phyloP scores from a whole-genome alignment of 202 grass and related monocot genomes.

The Zizania palustris region DNA sequence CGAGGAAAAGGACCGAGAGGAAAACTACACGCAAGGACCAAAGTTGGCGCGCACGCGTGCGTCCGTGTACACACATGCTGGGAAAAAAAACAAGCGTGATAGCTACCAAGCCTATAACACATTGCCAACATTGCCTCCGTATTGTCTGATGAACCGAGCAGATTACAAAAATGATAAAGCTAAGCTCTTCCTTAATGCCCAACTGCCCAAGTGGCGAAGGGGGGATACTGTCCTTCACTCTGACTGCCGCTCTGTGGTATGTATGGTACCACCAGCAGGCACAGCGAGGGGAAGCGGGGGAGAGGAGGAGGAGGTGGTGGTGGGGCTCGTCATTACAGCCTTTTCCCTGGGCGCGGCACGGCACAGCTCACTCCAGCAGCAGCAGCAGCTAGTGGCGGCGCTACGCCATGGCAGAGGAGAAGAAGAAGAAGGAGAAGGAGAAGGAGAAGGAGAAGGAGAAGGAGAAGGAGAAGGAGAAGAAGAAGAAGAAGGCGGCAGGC shows the following conservation, averaged over 20 bases:
- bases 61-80: constrained; percentile 30
- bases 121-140: constrained; percentile 26
- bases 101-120: background rate
- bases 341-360: constrained; percentile 36
- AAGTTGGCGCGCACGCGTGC: constrained; percentile 27
- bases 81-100: background rate
- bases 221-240: constrained; percentile 14
- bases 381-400: background rate
- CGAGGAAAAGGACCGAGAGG: constrained; percentile 31
- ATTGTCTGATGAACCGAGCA: constrained; percentile 38
- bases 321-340: constrained; percentile 44
- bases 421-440: constrained; percentile 35
- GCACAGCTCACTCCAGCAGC: constrained; percentile 42
- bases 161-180: constrained; percentile 44
- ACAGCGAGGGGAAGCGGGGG: constrained; percentile 6
- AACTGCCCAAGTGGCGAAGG: constrained; percentile 24
- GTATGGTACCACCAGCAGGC: constrained; percentile 46
- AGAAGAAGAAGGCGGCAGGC: constrained; percentile 39
- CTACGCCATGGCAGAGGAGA: constrained; percentile 66
- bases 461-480: constrained; percentile 33
- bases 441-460: constrained; percentile 41
- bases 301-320: background rate
- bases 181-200: constrained; percentile 34
- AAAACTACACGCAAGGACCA: constrained; percentile 10
- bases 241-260: constrained; percentile 37